Evolutionary conservation across 768 basidiomycete species (phyloP).

Genomic region (Russula lepida): DNA sequence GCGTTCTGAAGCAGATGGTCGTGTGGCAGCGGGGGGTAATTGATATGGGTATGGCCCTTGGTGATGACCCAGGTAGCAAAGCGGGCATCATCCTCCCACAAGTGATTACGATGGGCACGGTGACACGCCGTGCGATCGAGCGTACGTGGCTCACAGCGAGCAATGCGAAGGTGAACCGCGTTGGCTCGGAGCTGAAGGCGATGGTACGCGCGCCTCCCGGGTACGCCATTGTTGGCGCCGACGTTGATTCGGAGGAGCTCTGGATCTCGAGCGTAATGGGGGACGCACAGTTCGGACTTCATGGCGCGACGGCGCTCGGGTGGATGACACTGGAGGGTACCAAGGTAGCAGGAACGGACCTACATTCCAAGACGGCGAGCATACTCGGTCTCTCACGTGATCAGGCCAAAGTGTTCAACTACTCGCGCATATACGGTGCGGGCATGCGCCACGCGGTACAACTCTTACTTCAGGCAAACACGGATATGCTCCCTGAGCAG

Average conservation of each 20-base stretch:
- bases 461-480: slow-evolving; percentile 77
- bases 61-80: slow-evolving; percentile 33
- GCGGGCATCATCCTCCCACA: slow-evolving; percentile 94
- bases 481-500: slow-evolving; percentile 65
- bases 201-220: slow-evolving; percentile 94
- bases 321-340: slow-evolving; percentile 99
- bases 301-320: slow-evolving; percentile 93
- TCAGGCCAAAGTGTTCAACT: slow-evolving; percentile 97
- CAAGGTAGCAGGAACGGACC: slow-evolving; percentile 87
- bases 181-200: slow-evolving; percentile 97
- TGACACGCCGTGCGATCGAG: slow-evolving; percentile 95
- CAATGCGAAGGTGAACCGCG: slow-evolving; percentile 94
- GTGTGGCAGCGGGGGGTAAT: slow-evolving; percentile 59
- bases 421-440: slow-evolving; percentile 97
- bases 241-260: slow-evolving; percentile 97
- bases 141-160: slow-evolving; percentile 98
- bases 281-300: slow-evolving; percentile 93
- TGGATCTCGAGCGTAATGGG: slow-evolving; percentile 99
- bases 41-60: slow-evolving; percentile 43
- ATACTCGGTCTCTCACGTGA: slow-evolving; percentile 92
- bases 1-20: slow-evolving; percentile 88
- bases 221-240: slow-evolving; percentile 92
- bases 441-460: slow-evolving; percentile 91
- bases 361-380: slow-evolving; percentile 92
- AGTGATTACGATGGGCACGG: slow-evolving; percentile 97